A percentile compares a stretch with the other conserved stretches of the same genome.
phyloP scores from a whole-genome alignment of 306 rosid genomes.

The Chamaecrista fasciculata region DNA sequence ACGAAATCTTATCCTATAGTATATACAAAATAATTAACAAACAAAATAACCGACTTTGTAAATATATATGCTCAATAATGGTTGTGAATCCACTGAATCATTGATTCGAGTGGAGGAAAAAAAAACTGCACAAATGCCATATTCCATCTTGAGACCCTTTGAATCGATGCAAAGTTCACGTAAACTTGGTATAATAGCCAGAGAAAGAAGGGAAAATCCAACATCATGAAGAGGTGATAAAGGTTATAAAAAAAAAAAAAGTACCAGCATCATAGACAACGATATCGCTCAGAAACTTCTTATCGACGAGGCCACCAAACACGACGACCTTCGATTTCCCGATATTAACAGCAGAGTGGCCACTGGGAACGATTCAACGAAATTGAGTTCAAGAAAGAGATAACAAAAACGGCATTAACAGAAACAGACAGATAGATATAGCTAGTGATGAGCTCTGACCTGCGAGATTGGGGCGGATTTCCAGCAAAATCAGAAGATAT shows the following conservation, averaged over 20 bases:
- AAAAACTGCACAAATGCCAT: neutral
- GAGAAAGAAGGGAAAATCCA: neutral
- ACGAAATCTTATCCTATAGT: neutral
- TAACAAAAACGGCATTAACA: neutral
- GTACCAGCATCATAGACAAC: constrained; percentile 76
- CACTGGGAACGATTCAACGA: constrained; percentile 49
- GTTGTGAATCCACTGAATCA: neutral
- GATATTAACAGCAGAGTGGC: constrained; percentile 78
- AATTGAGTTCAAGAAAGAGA: neutral
- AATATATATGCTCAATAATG: neutral
- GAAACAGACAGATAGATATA: neutral
- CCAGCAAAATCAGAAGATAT: constrained; percentile 72
- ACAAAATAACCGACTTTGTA: neutral
- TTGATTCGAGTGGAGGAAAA: neutral
- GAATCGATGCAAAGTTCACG: neutral
- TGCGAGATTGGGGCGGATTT: constrained; percentile 80
- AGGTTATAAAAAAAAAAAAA: neutral
- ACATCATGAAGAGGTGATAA: neutral
- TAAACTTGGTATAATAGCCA: neutral
- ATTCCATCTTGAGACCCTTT: neutral
- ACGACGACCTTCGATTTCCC: constrained; percentile 91
- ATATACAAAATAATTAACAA: neutral
- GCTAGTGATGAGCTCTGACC: too few species aligned
- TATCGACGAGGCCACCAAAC: constrained; percentile 89
- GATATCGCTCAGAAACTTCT: constrained; percentile 71